Percentiles rank a stretch among this genome's conserved stretches.
These are phyloP conservation scores for Euphorbia celastroides DNA, from an alignment of 441 rosid genomes.

Conservation along the genomic window DNA sequence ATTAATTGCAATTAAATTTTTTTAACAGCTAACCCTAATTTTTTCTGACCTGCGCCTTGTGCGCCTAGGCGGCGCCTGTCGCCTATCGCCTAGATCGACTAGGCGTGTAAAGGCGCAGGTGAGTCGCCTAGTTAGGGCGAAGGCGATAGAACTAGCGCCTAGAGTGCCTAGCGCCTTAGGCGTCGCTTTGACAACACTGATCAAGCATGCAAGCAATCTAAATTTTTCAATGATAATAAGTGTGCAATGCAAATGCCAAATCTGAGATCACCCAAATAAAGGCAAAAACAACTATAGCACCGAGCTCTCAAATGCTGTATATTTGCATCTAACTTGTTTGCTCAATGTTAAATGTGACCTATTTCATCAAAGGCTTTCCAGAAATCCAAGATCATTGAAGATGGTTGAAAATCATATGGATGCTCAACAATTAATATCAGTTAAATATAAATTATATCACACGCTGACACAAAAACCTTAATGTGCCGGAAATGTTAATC, in stretches of 20 bases:
- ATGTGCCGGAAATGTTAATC: not conserved
- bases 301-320: not conserved
- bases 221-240: not conserved
- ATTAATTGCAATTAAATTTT: no score
- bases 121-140: no score
- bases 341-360: not conserved
- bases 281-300: not conserved
- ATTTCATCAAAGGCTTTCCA: not conserved
- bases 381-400: not conserved
- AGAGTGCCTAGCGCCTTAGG: no score
- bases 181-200: no score
- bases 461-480: not conserved
- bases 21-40: no score
- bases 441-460: not conserved
- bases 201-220: no score
- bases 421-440: not conserved
- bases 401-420: not conserved
- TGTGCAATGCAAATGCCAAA: not conserved
- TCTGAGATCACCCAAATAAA: not conserved
- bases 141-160: no score
- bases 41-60: no score
- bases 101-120: no score
- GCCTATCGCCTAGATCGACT: no score
- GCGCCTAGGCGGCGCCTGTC: no score
- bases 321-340: not conserved